These are phyloP conservation scores for Cladosporium sp. DNA, from an alignment of 2,329 filamentous ascomycete genomes.

Conservation along the genomic window DNA sequence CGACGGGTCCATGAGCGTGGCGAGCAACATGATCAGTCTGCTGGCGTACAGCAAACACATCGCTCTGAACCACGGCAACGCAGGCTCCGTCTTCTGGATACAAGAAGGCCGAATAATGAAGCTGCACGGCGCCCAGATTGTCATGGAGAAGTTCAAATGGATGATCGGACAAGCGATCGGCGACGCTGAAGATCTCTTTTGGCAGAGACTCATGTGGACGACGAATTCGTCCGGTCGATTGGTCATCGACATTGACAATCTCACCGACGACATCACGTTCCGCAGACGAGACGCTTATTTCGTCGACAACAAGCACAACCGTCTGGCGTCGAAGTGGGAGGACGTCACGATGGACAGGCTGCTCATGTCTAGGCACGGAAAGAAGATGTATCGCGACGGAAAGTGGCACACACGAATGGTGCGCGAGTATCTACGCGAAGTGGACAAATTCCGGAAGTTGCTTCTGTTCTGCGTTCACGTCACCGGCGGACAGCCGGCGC, in stretches of 20 bases:
- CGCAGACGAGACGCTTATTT: neutral
- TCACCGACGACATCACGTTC: neutral
- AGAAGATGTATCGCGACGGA: neutral
- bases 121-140: neutral
- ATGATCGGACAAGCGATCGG: neutral
- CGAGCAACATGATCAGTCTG: neutral
- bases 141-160: neutral
- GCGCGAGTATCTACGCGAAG: conserved; percentile 12
- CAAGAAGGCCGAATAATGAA: neutral
- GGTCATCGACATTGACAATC: neutral
- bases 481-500: conserved; percentile 18
- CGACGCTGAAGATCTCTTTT: neutral
- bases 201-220: neutral
- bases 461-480: conserved; percentile 19
- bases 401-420: conserved; percentile 2
- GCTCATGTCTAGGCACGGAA: neutral
- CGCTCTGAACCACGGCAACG: neutral
- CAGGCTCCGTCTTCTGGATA: neutral
- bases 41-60: neutral
- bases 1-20: neutral
- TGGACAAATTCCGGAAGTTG: conserved; percentile 16
- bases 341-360: neutral
- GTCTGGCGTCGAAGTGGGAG: neutral
- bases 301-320: neutral
- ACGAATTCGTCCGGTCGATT: neutral